Percentiles rank a stretch among this genome's conserved stretches.
Conservation (phyloP, 176 grass and related monocot genomes). For the Musa itinerans region DNA sequence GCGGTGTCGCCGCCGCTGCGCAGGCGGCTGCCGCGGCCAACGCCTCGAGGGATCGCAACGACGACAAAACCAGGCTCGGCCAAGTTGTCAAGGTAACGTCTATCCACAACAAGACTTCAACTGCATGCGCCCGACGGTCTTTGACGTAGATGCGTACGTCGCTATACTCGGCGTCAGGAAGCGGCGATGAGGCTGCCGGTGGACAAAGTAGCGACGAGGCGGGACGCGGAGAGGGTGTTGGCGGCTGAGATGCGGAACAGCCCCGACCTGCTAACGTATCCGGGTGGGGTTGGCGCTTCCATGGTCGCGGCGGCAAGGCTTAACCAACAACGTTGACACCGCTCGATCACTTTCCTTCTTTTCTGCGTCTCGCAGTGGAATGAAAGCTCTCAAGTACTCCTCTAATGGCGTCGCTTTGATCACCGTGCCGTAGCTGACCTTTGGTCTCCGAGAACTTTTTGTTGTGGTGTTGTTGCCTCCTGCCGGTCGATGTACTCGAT, state of each 20-base stretch:
- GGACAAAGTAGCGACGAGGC: slow-evolving; percentile 50
- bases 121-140: neutral
- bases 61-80: slow-evolving; percentile 48
- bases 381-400: no score
- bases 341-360: no score
- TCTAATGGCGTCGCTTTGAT: no score
- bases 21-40: slow-evolving; percentile 40
- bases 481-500: no score
- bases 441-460: no score
- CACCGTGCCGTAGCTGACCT: no score
- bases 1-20: slow-evolving; percentile 39
- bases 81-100: slow-evolving; percentile 47
- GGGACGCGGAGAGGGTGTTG: slow-evolving; percentile 40
- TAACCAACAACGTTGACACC: neutral
- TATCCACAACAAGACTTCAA: neutral
- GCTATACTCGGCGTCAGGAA: slow-evolving; percentile 19
- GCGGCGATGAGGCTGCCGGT: slow-evolving; percentile 34
- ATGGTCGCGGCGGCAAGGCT: neutral
- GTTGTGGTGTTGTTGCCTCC: no score
- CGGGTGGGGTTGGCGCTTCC: slow-evolving; percentile 19
- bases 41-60: slow-evolving; percentile 10
- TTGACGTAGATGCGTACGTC: no score
- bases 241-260: slow-evolving; percentile 44
- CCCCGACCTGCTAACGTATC: slow-evolving; percentile 18
- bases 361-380: no score